Evolutionary conservation across 2,329 filamentous ascomycete genomes (phyloP), one percentile per base, ranked within the genome.

Genomic region (Penicillium sp.): DNA sequence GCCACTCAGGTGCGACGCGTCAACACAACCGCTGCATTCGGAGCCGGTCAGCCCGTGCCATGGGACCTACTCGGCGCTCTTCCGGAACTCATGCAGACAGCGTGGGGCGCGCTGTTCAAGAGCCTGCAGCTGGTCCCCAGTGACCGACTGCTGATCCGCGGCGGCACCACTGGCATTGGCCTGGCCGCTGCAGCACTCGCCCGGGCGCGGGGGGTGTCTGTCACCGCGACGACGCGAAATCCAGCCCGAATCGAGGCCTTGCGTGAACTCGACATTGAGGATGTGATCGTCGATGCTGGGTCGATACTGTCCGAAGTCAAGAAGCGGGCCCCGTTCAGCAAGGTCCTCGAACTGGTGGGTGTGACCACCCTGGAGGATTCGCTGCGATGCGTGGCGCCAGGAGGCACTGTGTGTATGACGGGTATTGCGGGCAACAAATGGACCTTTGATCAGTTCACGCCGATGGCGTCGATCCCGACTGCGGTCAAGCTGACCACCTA

Each of bases 361-460:
- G 33, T 36, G 10, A 27, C 15, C 10, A 36, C 21, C 11, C 16
- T 27, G 23, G 23, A 36, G 4, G 21, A 27, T 8, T 36, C 23
- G 11, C 23, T 28, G 2, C 13, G 18, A 36, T 27, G 21, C 8
- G 21, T 16, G 13, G 33, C 21, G 2, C 33, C 23, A 4, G 15
- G 14, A 6, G 33, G 33, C n/a, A 28, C 23, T 18, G 7, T 36
- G 1, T 27, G 21, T 13, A 27, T 36, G 33, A 13, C 23, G 10
- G 21, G 33, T 7, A 28, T 27, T n/a, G 21, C 21, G 7, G 23
- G 33, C 2, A 28, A 36, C 16, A 36, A 36, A 14, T 28, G 33
- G 33, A 36, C 33, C 4, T 36, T 36, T 20, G 33, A 36, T 6
- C 33, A 28, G 33, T 36, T 27, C 21, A 26, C 16, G 11, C 33